Evolutionary conservation across 371 early-diverging fungal species (phyloP), one percentile per base, ranked within the genome.

Genomic region (Mucor racemosus): DNA sequence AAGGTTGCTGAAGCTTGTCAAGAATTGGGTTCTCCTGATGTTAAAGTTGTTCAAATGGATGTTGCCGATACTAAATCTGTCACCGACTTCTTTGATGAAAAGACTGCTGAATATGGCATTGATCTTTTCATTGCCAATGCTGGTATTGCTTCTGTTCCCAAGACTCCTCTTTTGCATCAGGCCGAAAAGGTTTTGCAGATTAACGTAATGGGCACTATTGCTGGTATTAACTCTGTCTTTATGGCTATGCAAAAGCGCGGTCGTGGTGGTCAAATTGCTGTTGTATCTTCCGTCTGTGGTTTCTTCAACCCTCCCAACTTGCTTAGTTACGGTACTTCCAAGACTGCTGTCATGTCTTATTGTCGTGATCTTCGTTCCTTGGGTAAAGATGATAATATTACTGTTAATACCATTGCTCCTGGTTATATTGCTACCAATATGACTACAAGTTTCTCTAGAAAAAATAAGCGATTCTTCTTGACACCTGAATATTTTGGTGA

Each of bases 71-170:
- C 66, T 5, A 62, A 66, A 26, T 11, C 53, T 8, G 59, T 66
- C 17, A 8, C 62, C 17, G 58, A 42, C 10, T 62, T 66, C 34
- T 64, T 71, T 42, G 63, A 62, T 7, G 48, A 62, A 59, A 71
- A 62, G 19, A 66, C 59, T 0, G 38, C 46, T 13, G 66, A 66
- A 38, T 66, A 62, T 21, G 63, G 48, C 7, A 63, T 71, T 15
- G 71, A 71, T 44, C 39, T 71, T 7, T 71, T 71, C 46, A 71
- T 71, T 59, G 71, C 71, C 10, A 71, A 71, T 66, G 71, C 71
- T 11, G 71, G 71, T 38, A 57, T 71, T 21, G 50, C 63, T 5
- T 4, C 46, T n/a, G 31, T 71, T 2, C 34, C 58, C 15, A 31
- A 66, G 1, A 62, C 57, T 4, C n/a, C 31, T 6, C 26, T 71